These are phyloP conservation scores for Malus orientalis DNA, from an alignment of 306 rosid genomes.

Conservation along the genomic window DNA sequence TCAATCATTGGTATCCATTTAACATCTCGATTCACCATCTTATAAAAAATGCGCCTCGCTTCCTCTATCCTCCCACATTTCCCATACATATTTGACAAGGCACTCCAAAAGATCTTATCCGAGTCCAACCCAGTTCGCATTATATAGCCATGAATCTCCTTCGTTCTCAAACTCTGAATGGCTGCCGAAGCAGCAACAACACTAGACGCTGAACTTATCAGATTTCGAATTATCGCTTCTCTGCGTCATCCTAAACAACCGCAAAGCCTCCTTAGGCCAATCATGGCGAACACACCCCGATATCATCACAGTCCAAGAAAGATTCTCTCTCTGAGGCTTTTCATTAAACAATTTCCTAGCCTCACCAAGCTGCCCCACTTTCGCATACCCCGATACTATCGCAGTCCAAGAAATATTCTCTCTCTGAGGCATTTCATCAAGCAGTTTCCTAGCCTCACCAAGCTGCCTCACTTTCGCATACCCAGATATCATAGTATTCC, in stretches of 20 bases:
- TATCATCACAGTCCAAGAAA: too few relatives aligned
- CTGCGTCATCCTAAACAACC: constrained; percentile 52
- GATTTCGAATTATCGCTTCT: constrained; percentile 29
- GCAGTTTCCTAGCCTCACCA: constrained; percentile 42
- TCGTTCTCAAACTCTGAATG: constrained; percentile 28
- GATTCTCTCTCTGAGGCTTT: too few relatives aligned
- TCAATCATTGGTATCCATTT: constrained; percentile 62
- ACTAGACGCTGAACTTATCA: constrained; percentile 44
- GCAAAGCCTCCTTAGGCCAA: constrained; percentile 42
- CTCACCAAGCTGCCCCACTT: too few relatives aligned
- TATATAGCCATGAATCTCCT: constrained; percentile 61
- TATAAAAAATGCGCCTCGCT: constrained; percentile 48
- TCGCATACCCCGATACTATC: constrained; percentile 39
- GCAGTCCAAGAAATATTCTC: constrained; percentile 67
- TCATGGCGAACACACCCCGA: constrained; percentile 1
- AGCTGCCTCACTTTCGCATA: constrained; percentile 41
- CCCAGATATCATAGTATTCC: constrained; percentile 63
- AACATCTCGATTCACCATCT: constrained; percentile 41
- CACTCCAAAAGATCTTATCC: constrained; percentile 68
- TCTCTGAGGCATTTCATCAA: constrained; percentile 54
- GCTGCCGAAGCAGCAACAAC: constrained; percentile 57
- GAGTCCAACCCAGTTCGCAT: constrained; percentile 37
- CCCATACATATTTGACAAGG: constrained; percentile 51
- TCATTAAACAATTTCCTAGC: too few relatives aligned
- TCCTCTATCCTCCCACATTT: constrained; percentile 63